Percentiles rank a stretch among this genome's conserved stretches.
Evolutionary conservation across 2,329 filamentous ascomycete genomes (phyloP).

Genomic region (Fusarium sp.): DNA sequence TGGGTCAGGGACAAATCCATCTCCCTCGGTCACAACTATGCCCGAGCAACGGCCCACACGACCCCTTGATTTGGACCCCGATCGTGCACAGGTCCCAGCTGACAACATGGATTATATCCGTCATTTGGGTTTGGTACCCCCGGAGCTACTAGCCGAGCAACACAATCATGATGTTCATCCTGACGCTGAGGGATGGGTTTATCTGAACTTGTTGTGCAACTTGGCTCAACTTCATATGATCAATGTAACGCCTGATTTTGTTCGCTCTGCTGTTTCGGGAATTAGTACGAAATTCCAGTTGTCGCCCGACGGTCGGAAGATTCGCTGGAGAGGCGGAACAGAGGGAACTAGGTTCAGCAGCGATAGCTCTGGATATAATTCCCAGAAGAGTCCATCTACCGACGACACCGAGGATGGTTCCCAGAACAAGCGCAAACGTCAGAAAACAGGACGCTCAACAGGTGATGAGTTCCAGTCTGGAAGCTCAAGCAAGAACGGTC

Average conservation of each 20-base stretch:
- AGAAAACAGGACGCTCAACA: slow-evolving; percentile 54
- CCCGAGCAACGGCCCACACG: slow-evolving; percentile 82
- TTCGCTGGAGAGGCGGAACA: slow-evolving; percentile 80
- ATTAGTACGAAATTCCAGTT: slow-evolving; percentile 81
- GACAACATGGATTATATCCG: slow-evolving; percentile 86
- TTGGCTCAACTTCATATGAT: slow-evolving; percentile 88
- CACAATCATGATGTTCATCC: slow-evolving; percentile 62
- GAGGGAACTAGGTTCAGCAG: slow-evolving; percentile 74
- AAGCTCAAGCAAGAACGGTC: slow-evolving; percentile 51
- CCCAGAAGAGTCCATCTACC: slow-evolving; percentile 59
- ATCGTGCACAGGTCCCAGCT: slow-evolving; percentile 77
- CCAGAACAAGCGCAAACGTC: slow-evolving; percentile 59
- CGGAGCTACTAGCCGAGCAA: slow-evolving; percentile 61
- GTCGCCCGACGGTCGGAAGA: slow-evolving; percentile 80
- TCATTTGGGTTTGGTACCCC: slow-evolving; percentile 75
- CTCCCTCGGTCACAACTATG: slow-evolving; percentile 53
- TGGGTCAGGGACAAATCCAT: slow-evolving; percentile 51
- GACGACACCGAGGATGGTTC: slow-evolving; percentile 60
- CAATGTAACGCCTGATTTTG: slow-evolving; percentile 82
- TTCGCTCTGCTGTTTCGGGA: slow-evolving; percentile 76
- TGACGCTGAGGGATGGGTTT: slow-evolving; percentile 81
- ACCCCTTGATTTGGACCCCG: slow-evolving; percentile 80
- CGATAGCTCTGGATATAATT: slow-evolving; percentile 66
- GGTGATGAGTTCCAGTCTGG: slow-evolving; percentile 50
- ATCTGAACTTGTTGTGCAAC: slow-evolving; percentile 82